phyloP scores from a whole-genome alignment of 106 monocot genomes.

The Cymbidium sinense region DNA sequence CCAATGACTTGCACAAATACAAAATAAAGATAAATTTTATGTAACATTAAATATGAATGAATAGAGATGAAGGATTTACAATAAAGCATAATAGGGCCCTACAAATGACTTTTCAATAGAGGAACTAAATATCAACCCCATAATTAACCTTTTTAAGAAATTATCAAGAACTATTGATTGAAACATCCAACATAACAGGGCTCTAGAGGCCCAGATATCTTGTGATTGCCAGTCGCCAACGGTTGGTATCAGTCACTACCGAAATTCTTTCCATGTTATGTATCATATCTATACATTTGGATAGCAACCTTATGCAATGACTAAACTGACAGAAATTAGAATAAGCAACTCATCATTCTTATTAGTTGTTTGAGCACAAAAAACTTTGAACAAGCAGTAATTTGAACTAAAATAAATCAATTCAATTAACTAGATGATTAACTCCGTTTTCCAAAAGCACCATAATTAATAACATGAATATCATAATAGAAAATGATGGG shows the following conservation, averaged over 20 bases:
- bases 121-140: too few relatives aligned
- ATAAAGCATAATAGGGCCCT: too few relatives aligned
- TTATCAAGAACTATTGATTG: too few relatives aligned
- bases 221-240: too few relatives aligned
- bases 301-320: not conserved
- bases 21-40: not conserved
- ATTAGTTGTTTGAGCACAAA: not conserved
- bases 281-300: not conserved
- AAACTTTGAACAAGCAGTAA: not conserved
- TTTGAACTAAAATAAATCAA: not conserved
- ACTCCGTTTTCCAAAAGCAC: not conserved
- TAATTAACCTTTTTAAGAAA: too few relatives aligned
- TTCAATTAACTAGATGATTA: not conserved
- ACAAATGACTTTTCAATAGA: too few relatives aligned
- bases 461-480: not conserved
- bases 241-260: too few relatives aligned
- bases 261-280: too few relatives aligned
- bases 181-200: too few relatives aligned
- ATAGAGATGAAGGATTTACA: not conserved
- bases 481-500: not conserved
- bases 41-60: not conserved
- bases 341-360: not conserved
- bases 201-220: too few relatives aligned
- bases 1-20: not conserved
- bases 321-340: not conserved